phyloP scores from a whole-genome alignment of 768 basidiomycete genomes.

The Leucosporidium scottii region DNA sequence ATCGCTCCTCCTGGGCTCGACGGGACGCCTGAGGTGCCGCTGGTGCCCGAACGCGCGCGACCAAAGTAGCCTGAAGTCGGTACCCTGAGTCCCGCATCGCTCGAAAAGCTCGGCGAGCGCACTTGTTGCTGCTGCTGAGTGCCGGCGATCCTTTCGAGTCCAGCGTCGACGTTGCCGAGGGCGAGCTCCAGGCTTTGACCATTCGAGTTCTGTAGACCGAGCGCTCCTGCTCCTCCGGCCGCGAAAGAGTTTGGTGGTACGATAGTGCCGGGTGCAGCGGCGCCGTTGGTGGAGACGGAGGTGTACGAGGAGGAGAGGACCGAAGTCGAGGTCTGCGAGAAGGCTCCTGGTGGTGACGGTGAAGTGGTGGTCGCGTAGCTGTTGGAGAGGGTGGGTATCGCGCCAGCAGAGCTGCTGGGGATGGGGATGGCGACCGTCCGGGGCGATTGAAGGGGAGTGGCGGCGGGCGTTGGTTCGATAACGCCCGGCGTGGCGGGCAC shows the following conservation, averaged over 20 bases:
- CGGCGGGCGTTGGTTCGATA: neutral
- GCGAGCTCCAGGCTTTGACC: neutral
- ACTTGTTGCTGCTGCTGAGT: neutral
- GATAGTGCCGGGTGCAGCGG: neutral
- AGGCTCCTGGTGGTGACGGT: neutral
- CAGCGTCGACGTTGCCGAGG: neutral
- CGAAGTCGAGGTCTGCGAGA: neutral
- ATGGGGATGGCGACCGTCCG: conserved; percentile 10
- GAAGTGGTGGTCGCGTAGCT: conserved; percentile 12
- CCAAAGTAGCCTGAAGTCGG: neutral
- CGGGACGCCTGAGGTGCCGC: neutral
- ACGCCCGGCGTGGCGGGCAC: conserved; percentile 5
- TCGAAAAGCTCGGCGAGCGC: neutral
- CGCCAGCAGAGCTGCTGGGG: neutral
- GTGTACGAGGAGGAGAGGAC: conserved; percentile 19
- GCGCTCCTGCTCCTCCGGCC: neutral
- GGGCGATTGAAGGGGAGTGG: conserved; percentile 8
- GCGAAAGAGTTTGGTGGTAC: conserved; percentile 12
- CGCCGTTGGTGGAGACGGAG: conserved; percentile 11
- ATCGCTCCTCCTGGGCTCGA: neutral
- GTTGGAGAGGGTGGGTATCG: neutral
- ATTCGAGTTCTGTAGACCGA: neutral
- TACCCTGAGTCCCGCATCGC: conserved; percentile 1
- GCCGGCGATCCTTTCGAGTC: neutral
- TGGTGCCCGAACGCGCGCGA: neutral